Percentiles rank a stretch among this genome's conserved stretches.
Conservation (phyloP, 192 early-diverging fungal species). For the Thamnidium elegans region DNA sequence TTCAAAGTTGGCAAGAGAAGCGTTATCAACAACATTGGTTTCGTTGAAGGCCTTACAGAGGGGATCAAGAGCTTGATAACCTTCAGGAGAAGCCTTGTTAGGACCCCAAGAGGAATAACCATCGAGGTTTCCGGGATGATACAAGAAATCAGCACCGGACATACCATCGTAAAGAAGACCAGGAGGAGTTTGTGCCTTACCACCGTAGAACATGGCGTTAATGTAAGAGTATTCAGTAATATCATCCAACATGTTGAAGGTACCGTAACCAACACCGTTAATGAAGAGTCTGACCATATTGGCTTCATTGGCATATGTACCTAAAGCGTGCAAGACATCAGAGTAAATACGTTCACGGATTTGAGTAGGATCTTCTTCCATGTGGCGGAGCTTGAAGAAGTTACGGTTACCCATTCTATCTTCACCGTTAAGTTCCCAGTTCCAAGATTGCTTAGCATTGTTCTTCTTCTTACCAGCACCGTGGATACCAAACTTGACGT, state of each 20-base stretch:
- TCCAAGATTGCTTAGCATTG: conserved; percentile 52
- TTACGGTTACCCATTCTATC: conserved; percentile 32
- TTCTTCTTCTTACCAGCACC: conserved; percentile 50
- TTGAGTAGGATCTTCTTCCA: conserved; percentile 52
- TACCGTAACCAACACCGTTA: conserved; percentile 43
- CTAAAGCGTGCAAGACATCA: conserved; percentile 42
- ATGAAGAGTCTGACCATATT: conserved; percentile 46
- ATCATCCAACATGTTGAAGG: conserved; percentile 50
- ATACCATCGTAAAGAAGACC: conserved; percentile 47
- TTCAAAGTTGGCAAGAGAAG: conserved; percentile 27
- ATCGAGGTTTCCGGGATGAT: conserved; percentile 23
- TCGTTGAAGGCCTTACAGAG: conserved; percentile 30
- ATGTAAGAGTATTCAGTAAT: conserved; percentile 42
- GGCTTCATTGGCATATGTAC: conserved; percentile 43
- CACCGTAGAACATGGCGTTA: conserved; percentile 40
- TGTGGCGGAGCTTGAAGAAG: conserved; percentile 49
- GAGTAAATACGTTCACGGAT: conserved; percentile 51
- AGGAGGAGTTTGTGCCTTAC: conserved; percentile 26
- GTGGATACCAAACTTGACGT: conserved; percentile 42
- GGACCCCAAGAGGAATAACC: conserved; percentile 33
- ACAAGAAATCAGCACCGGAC: conserved; percentile 42
- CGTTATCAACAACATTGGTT: conserved; percentile 31
- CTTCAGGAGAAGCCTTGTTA: conserved; percentile 32
- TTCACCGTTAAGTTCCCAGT: conserved; percentile 22
- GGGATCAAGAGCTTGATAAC: conserved; percentile 25